Base-by-base conservation (phyloP, 139 green algal genomes). In the Chlorella vulgaris region DNA sequence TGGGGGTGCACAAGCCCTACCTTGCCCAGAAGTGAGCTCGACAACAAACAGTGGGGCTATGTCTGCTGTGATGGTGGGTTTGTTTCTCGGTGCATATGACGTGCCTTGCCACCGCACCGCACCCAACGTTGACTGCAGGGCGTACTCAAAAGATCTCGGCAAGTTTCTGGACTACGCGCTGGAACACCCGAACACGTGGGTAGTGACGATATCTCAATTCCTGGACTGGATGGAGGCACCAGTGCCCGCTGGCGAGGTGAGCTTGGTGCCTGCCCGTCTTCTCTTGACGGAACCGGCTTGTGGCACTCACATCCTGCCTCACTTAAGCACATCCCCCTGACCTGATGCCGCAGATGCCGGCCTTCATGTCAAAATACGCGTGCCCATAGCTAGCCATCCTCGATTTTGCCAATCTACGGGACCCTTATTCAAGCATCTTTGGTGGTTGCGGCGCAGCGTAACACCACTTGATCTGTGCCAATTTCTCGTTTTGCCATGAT, bases 331-430 rank as follows among this genome's bases (percentile, higher is more conserved):
- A 58, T 58, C 10, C 15, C 13, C 15, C 15, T 10, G 15, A 18
- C 24, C n/a, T 7, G 4, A 26, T 6, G 35, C 42, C n/a, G 31
- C 47, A 77, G 70, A 77, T 77, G 70, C 15, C 22, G 29, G 29
- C 29, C 1, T 77, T 77, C 70, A 77, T 77, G 70, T 43, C 43
- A 28, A 77, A 77, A 47, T 77, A 77, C 70, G 26, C n/a, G 26
- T 75, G 68, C 68, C 15, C 18, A 15, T 65, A 5, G 15, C 55
- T 65, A n/a, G n/a, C 55, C 47, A 15, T 55, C 47, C n/a, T n/a
- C n/a, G n/a, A n/a, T n/a, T n/a, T n/a, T n/a, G n/a, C n/a, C n/a
- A n/a, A n/a, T n/a, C n/a, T n/a, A n/a, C n/a, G n/a, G n/a, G n/a
- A n/a, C n/a, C n/a, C n/a, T n/a, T n/a, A n/a, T n/a, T n/a, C n/a